Base-by-base conservation (phyloP, 352 stramenopile genomes). In the Thalassiosira pacifica region DNA sequence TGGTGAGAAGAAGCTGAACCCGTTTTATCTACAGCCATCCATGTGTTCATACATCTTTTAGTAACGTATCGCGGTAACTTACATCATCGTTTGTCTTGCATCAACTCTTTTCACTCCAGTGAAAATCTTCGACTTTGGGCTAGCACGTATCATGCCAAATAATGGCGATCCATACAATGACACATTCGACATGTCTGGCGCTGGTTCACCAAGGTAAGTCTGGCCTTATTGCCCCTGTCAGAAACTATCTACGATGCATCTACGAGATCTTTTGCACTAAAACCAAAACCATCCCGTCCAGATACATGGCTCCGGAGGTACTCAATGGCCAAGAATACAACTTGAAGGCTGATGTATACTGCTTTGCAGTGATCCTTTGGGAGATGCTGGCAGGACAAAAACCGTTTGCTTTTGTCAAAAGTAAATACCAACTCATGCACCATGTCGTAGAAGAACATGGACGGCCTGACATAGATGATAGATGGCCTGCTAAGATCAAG, bases 101-200 rank as follows among this genome's bases (percentile, higher is more conserved):
- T 48, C 19, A 37, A 42, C 5, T 19, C 59, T 40, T 73, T n/a
- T n/a, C n/a, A n/a, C 10, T 37, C 13, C 29, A 63, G 87, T 93
- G 0, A 94, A 94, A 40, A 71, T 94, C 0, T 94, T 94, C 79
- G 91, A 94, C 61, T 94, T 94, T 85, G 91, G 89, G 32, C 42
- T 91, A 2, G 81, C 86, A 1, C 53, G 76, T 8, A 24, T 88
- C 8, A 57, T 90, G 27, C 82, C 82, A 32, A 22, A 82, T 45
- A 32, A 61, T n/a, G 57, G 60, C 0, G 37, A 72, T n/a, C 5
- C 59, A 27, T 45, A 75, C 59, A 72, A 34, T 34, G 70, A 85
- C 22, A 26, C 13, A 27, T 92, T 82, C 63, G 29, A 77, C 18
- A 92, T 91, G 84, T 83, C 65, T 16, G 81, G 85, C 53, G 82